Percentiles rank a stretch among this genome's conserved stretches.
phyloP scores from a whole-genome alignment of 1,139 yeast genomes.

The Suhomyces wounanorum region DNA sequence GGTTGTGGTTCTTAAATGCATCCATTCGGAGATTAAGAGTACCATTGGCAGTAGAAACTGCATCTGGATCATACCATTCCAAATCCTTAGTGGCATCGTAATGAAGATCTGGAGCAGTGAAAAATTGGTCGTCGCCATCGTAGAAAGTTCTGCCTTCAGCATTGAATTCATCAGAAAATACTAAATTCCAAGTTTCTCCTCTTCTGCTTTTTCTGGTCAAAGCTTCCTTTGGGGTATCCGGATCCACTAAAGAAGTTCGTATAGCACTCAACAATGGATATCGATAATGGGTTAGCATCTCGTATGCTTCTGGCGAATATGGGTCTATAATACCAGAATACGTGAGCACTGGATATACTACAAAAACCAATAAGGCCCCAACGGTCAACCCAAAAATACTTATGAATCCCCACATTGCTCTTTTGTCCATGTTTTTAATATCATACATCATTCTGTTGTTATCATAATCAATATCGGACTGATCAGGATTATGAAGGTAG shows the following conservation, averaged over 20 bases:
- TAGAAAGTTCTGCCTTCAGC: constrained; percentile 33
- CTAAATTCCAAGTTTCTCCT: constrained; percentile 29
- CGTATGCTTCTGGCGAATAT: constrained; percentile 21
- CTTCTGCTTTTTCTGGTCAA: constrained; percentile 13
- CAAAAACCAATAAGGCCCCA: constrained; percentile 22
- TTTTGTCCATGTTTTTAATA: constrained; percentile 25
- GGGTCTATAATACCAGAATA: constrained; percentile 23
- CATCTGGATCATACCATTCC: constrained; percentile 38
- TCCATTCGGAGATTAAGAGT: constrained; percentile 29
- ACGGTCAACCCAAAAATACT: constrained; percentile 23
- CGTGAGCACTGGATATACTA: constrained; percentile 28
- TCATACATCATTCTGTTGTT: constrained; percentile 29
- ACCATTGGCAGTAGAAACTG: constrained; percentile 32
- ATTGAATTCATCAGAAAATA: constrained; percentile 32
- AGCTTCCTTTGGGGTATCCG: constrained; percentile 28
- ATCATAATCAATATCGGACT: constrained; percentile 30
- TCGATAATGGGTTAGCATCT: constrained; percentile 23
- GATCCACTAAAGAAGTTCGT: constrained; percentile 27
- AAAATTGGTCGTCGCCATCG: constrained; percentile 36
- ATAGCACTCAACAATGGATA: constrained; percentile 29
- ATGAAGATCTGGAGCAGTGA: constrained; percentile 29
- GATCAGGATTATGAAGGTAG: constrained; percentile 31
- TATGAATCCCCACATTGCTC: constrained; percentile 23
- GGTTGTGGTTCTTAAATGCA: constrained; percentile 30
- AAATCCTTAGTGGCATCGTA: constrained; percentile 34